Conservation (phyloP, 352 stramenopile species). For the Pythium graminicola region DNA sequence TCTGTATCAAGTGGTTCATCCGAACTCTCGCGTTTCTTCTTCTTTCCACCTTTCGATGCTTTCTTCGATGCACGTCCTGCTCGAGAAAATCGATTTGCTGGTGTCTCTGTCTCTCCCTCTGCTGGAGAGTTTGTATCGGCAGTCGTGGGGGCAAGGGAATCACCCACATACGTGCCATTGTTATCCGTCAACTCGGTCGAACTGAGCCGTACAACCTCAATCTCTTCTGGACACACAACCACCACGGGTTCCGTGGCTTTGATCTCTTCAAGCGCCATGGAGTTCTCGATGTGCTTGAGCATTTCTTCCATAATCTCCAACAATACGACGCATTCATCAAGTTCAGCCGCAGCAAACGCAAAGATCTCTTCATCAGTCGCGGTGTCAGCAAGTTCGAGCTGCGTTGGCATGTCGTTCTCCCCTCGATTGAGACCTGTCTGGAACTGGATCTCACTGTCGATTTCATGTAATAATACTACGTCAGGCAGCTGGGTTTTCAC, state of each 20-base stretch:
- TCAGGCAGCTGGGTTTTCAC: too few relatives aligned
- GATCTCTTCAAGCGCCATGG: background rate
- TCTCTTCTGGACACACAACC: background rate
- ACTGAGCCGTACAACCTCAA: conserved; percentile 14
- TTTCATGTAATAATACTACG: too few relatives aligned
- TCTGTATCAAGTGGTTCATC: conserved; percentile 47
- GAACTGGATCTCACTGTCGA: too few relatives aligned
- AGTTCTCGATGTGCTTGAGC: conserved; percentile 7
- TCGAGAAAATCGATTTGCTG: conserved; percentile 2
- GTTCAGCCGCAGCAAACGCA: conserved; percentile 1
- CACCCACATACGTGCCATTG: conserved; percentile 23
- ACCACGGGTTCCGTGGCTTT: background rate
- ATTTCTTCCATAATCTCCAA: conserved; percentile 18
- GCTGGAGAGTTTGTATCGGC: conserved; percentile 4
- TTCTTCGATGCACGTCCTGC: conserved; percentile 17
- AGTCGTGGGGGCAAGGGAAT: conserved; percentile 19
- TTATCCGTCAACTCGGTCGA: conserved; percentile 31
- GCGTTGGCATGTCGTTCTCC: conserved; percentile 3
- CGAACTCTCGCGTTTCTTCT: conserved; percentile 13
- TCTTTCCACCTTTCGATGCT: conserved; percentile 15
- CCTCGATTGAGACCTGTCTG: too few relatives aligned
- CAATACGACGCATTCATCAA: conserved; percentile 12
- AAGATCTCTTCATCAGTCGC: background rate
- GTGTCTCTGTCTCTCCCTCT: background rate
- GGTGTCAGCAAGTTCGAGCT: background rate